Base-by-base conservation (phyloP, 495 filamentous ascomycete genomes). In the Clohesyomyces aquaticus region DNA sequence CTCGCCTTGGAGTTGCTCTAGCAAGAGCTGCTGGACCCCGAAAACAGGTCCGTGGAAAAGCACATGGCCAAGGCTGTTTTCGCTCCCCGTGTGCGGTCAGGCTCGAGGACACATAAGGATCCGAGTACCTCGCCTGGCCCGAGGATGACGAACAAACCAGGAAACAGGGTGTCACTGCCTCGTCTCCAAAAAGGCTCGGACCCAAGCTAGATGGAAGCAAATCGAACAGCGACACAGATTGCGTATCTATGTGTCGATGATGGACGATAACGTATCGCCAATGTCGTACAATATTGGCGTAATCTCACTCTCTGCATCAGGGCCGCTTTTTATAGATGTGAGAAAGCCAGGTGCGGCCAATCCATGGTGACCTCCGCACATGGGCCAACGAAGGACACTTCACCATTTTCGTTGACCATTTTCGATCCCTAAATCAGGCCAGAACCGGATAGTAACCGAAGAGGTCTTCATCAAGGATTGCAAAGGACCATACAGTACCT, bases 31-130 rank as follows among this genome's bases (percentile, higher is more conserved):
- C 8, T 47, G 16, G 16, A 6, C 6, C 43, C 43, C 43, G 19
- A 47, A 22, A 18, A 47, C 16, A 9, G 43, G 43, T 47, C 21
- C 21, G n/a, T 22, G 43, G 43, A 47, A n/a, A 14, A 14, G 32
- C 32, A 38, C 32, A 38, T 38, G 32, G 43, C 43, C n/a, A 9
- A 4, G 6, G 43, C 8, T 18, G 19, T 23, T 28, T 22, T 29
- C 48, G 18, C 25, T 52, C 48, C 25, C 48, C 48, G 48, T 28
- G 18, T 28, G 48, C 18, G 22, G 3, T 26, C 22, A 52, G 22
- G 26, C 3, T 52, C 25, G 26, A 22, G 48, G 21, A 52, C 48
- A 28, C 25, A 8, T 52, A 18, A 16, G 27, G 48, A 52, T 52
- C 22, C 22, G 48, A 52, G 48, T 26, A 14, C 25, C 14, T 29